A percentile compares a stretch with the other conserved stretches of the same genome.
Evolutionary conservation across 768 basidiomycete species (phyloP).

Genomic region (Cubamyces lactineus): DNA sequence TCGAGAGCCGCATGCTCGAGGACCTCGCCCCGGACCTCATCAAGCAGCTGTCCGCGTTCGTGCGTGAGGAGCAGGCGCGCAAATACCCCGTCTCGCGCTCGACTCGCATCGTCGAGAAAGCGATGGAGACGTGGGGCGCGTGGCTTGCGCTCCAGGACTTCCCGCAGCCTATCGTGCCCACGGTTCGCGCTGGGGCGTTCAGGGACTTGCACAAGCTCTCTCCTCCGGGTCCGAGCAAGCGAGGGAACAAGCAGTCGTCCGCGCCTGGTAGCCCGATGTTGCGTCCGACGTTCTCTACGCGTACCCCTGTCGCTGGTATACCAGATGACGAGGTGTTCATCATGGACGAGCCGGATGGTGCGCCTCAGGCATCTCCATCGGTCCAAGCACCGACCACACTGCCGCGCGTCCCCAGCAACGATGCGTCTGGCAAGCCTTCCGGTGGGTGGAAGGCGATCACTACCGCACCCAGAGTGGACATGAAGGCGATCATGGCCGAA

Average conservation of each 20-base stretch:
- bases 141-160: slow-evolving; percentile 78
- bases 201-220: slow-evolving; percentile 38
- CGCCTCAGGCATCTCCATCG: slow-evolving; percentile 28
- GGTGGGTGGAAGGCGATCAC: slow-evolving; percentile 39
- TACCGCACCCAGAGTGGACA: slow-evolving; percentile 69
- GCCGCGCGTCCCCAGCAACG: slow-evolving; percentile 14
- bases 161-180: slow-evolving; percentile 54
- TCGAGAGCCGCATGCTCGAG: slow-evolving; percentile 82
- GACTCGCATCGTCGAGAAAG: slow-evolving; percentile 49
- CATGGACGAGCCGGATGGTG: slow-evolving; percentile 78
- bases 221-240: slow-evolving; percentile 32
- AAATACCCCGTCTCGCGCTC: slow-evolving; percentile 72
- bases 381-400: slow-evolving; percentile 1
- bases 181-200: slow-evolving; percentile 26
- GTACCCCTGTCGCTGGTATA: slow-evolving; percentile 25
- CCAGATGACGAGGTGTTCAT: slow-evolving; percentile 71
- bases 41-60: slow-evolving; percentile 63
- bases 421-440: slow-evolving; percentile 17
- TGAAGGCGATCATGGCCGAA: slow-evolving; percentile 88
- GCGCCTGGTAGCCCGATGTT: slow-evolving; percentile 33
- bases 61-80: slow-evolving; percentile 58
- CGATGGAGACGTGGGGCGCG: slow-evolving; percentile 62
- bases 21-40: slow-evolving; percentile 69
- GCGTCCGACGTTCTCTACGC: slow-evolving; percentile 27
- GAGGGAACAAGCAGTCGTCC: slow-evolving; percentile 32